Conservation (phyloP, 805 yeast genomes). For the Myxozyma mucilagina region DNA sequence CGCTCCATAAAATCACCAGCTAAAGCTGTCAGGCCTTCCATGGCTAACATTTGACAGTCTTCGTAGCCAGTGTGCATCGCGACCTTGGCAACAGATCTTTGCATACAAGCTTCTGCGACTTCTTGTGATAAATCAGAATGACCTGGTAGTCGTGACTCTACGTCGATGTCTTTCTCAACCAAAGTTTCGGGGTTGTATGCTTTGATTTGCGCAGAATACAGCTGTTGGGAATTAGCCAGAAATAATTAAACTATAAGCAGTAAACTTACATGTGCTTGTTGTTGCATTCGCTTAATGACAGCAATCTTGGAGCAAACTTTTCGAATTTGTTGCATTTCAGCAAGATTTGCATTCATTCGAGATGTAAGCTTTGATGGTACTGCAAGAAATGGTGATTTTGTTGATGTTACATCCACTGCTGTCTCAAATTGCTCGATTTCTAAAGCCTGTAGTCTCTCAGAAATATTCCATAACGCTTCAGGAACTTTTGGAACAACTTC, state of each 20-base stretch:
- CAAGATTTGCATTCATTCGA: constrained; percentile 63
- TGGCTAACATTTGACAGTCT: constrained; percentile 71
- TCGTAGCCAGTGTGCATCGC: constrained; percentile 94
- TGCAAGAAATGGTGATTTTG: constrained; percentile 47
- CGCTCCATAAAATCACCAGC: constrained; percentile 80
- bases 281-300: constrained; percentile 86
- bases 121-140: constrained; percentile 59
- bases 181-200: constrained; percentile 66
- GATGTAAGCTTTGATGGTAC: constrained; percentile 59
- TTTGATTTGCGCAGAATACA: constrained; percentile 60
- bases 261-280: constrained; percentile 47
- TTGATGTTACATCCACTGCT: constrained; percentile 38
- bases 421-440: constrained; percentile 26
- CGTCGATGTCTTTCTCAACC: constrained; percentile 73
- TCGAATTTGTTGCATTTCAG: constrained; percentile 82
- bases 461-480: constrained; percentile 43
- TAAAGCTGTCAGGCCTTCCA: constrained; percentile 75
- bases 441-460: constrained; percentile 12
- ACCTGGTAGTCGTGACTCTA: constrained; percentile 70
- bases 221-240: background rate
- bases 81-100: constrained; percentile 69
- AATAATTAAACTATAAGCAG: background rate
- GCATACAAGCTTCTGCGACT: constrained; percentile 64
- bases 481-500: constrained; percentile 84
- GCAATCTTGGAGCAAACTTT: constrained; percentile 86